Evolutionary conservation across 257 asterid genomes (phyloP), one percentile per base, ranked within the genome.

Genomic region (Primulina tabacum): DNA sequence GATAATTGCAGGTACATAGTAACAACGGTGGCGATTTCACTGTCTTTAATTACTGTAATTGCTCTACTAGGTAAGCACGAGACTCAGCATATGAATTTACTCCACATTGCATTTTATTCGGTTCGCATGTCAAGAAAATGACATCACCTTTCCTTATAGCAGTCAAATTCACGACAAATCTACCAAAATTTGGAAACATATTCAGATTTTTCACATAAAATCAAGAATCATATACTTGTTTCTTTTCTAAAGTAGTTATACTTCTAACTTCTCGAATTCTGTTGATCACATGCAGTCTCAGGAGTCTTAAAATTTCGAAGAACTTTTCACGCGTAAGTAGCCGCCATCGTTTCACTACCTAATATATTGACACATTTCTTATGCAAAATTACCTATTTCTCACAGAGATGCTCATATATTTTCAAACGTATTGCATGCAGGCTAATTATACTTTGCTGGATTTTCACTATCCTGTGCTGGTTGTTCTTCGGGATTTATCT

Each of bases 401-500:
- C 30, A 37, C 26, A 47, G 64, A 59, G 57, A 68, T 78, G 69
- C 76, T 76, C 40, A 73, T 62, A 2, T 12, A 52, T 0, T 61
- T 71, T 29, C 61, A 47, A 56, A 33, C 57, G 7, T 57, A 58
- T 14, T 59, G 57, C 60, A 11, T 64, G 76, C 90, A 91, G 97
- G 78, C 58, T 85, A 9, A 78, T 89, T 68, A 77, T 57, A 66
- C 47, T 85, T 10, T 82, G 95, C 81, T 89, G 92, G 96, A 79
- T 81, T 8, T 73, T 87, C 71, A 83, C 92, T 6, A 77, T 65
- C 28, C 73, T 85, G 38, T 81, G 88, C 84, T 89, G 92, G 96
- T 62, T 89, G 21, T 82, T 82, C 71, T 89, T 85, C n/a, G 97
- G 96, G 56, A 55, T 85, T 21, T 87, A 80, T 75, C 86, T 81